Evolutionary conservation across 176 grass and related monocot species (phyloP).

Genomic region (Triticum timopheevii): DNA sequence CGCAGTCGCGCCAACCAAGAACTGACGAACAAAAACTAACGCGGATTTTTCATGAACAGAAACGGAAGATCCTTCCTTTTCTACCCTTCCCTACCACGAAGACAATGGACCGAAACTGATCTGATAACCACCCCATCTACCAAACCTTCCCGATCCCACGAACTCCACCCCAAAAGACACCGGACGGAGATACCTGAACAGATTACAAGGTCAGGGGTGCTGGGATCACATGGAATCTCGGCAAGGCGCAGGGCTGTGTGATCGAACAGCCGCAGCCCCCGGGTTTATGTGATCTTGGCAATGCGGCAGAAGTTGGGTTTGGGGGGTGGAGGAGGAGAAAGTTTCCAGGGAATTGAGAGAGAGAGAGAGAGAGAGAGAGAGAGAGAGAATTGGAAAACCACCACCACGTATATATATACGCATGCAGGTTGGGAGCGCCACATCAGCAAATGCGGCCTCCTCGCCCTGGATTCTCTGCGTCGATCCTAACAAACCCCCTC

Average conservation of each 20-base stretch:
- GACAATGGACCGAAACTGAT: not conserved
- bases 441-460: not conserved
- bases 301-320: not conserved
- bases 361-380: not conserved
- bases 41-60: not conserved
- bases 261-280: not conserved
- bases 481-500: not conserved
- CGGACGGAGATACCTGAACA: not conserved
- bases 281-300: not conserved
- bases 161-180: not conserved
- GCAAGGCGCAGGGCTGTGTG: not conserved
- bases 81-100: no score
- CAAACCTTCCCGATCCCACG: not conserved
- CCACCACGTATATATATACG: not conserved
- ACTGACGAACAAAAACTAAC: not conserved
- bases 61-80: not conserved
- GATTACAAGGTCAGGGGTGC: not conserved
- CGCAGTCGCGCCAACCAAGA: not conserved
- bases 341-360: not conserved
- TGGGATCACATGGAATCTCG: constrained; percentile 8
- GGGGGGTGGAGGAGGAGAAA: not conserved
- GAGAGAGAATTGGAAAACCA: not conserved
- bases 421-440: not conserved
- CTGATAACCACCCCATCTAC: not conserved
- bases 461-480: not conserved